Evolutionary conservation across 495 filamentous ascomycete species (phyloP).

Genomic region (Friedmanniomyces endolithicus): DNA sequence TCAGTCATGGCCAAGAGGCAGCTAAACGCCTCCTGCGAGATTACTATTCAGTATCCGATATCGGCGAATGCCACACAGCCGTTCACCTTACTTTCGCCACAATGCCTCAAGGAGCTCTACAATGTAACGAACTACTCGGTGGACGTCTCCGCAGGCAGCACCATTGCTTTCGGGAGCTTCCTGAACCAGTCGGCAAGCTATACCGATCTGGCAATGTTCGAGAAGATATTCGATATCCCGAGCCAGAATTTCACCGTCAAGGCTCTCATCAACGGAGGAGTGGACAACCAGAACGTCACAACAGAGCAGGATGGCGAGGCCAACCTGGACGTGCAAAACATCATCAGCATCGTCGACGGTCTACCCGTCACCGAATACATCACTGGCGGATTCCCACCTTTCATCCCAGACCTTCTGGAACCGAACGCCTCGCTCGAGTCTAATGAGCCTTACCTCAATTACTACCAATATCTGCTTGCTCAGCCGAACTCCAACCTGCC

Average conservation of each 20-base stretch:
- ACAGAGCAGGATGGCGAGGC: constrained; percentile 44
- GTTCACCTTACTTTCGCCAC: constrained; percentile 38
- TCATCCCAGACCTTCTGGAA: constrained; percentile 51
- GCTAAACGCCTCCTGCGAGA: constrained; percentile 1
- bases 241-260: constrained; percentile 51
- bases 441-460: constrained; percentile 69
- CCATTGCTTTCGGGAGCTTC: constrained; percentile 45
- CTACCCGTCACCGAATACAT: constrained; percentile 54
- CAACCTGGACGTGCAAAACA: constrained; percentile 65
- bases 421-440: constrained; percentile 38
- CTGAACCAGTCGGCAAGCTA: constrained; percentile 30
- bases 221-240: constrained; percentile 35
- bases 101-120: constrained; percentile 49
- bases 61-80: constrained; percentile 16
- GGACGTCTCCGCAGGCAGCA: constrained; percentile 36
- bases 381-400: constrained; percentile 50
- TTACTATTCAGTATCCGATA: not conserved
- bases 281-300: constrained; percentile 8
- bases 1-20: not conserved
- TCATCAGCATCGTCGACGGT: constrained; percentile 45
- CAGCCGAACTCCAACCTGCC: constrained; percentile 46
- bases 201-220: constrained; percentile 27
- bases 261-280: constrained; percentile 42
- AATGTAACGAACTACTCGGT: constrained; percentile 38
- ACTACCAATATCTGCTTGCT: constrained; percentile 50